Evolutionary conservation across 1,284 basidiomycete genomes (phyloP), one percentile per base, ranked within the genome.

Genomic region (Tilletia horrida): DNA sequence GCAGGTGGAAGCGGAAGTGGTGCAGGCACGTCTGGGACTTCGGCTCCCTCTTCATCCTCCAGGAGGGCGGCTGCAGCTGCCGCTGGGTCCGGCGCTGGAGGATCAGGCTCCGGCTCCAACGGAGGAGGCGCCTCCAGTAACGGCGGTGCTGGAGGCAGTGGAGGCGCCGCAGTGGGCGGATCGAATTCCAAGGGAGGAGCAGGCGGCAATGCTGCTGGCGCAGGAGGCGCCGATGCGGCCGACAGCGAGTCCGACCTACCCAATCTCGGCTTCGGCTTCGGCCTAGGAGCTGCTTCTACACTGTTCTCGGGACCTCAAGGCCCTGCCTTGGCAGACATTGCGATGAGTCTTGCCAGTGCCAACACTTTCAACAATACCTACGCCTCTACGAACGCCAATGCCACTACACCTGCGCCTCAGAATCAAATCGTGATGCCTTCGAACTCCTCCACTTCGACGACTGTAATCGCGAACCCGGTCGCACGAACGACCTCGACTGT

Each of bases 31-130:
- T 25, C n/a, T 9, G 21, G 18, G 43, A 42, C 13, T 11, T 18
- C 35, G 18, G 31, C 29, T 8, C n/a, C 52, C 9, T 31, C 55
- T 35, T 72, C 71, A 35, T 70, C 73, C 52, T 68, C 68, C 9
- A 67, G 66, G 31, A 59, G 66, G 11, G 67, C 55, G 11, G 63
- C 47, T 7, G 44, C 63, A 16, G 52, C 63, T 25, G 31, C 63
- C 21, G 52, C 63, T n/a, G 47, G 31, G 25, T 21, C 63, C 40
- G 21, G 13, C 21, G 27, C 14, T 21, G 63, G 40, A 18, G 63
- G 63, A 16, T 23, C 45, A 4, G 62, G 62, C 14, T 18, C 16
- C 4, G 42, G 40, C n/a, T 50, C 35, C 35, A n/a, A 18, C 35
- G 40, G 35, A 11, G 63, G 42, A 16, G 63, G 63, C 31, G 31